These are phyloP conservation scores for Pleochaeta shiraiana DNA, from an alignment of 2,329 filamentous ascomycete species.

Conservation along the genomic window DNA sequence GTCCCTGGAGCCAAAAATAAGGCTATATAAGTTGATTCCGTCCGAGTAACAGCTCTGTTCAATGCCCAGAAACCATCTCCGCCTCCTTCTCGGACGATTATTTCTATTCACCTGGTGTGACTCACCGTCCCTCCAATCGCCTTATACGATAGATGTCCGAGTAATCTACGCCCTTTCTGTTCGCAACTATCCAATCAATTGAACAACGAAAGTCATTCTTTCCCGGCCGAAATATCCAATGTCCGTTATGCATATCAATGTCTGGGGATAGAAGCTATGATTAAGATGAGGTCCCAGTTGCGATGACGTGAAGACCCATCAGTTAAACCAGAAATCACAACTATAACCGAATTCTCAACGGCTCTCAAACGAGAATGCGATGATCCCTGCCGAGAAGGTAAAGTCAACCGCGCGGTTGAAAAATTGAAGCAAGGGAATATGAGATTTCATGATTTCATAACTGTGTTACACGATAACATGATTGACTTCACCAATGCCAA, in stretches of 20 bases:
- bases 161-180: neutral
- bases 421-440: neutral
- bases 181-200: neutral
- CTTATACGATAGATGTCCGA: neutral
- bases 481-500: neutral
- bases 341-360: neutral
- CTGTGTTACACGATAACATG: neutral
- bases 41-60: neutral
- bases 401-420: neutral
- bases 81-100: neutral
- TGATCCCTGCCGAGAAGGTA: neutral
- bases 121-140: neutral
- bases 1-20: neutral
- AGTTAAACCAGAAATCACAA: neutral
- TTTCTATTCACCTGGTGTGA: neutral
- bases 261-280: neutral
- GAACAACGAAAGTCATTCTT: neutral
- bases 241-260: neutral
- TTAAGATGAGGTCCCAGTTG: neutral
- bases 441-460: neutral
- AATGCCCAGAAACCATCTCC: neutral
- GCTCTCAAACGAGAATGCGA: neutral
- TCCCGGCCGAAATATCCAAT: neutral
- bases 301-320: neutral
- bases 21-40: neutral